Conservation (phyloP, 1,284 basidiomycete species). For the Marasmius sp. region DNA sequence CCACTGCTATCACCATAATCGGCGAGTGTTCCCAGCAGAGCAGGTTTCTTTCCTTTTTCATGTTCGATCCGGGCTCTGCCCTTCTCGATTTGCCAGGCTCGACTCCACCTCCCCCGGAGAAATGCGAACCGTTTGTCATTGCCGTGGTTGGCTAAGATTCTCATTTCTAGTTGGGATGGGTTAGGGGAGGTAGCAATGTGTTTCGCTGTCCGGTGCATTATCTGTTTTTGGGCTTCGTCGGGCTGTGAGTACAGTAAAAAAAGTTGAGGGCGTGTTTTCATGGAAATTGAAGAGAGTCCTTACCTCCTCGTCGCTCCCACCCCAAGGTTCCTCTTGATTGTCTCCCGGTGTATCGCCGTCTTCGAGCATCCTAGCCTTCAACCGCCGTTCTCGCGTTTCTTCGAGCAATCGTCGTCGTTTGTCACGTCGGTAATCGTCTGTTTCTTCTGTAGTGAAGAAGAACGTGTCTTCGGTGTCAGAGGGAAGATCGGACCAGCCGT, state of each 20-base stretch:
- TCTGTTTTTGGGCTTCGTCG: constrained; percentile 55
- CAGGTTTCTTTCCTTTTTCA: constrained; percentile 28
- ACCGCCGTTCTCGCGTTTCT: constrained; percentile 56
- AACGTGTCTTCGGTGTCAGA: constrained; percentile 84
- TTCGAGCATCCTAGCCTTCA: constrained; percentile 54
- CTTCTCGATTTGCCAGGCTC: constrained; percentile 57
- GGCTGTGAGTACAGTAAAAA: constrained; percentile 46
- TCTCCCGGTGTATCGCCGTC: constrained; percentile 34
- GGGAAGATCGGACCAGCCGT: constrained; percentile 79
- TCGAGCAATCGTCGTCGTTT: constrained; percentile 69
- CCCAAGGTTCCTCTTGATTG: constrained; percentile 56
- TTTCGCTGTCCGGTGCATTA: constrained; percentile 76
- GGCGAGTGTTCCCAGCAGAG: constrained; percentile 49
- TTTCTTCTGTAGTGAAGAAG: constrained; percentile 67
- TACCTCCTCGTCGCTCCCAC: constrained; percentile 75
- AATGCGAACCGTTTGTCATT: constrained; percentile 73
- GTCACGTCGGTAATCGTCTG: constrained; percentile 61
- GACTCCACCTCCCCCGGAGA: constrained; percentile 70
- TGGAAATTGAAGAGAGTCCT: constrained; percentile 8
- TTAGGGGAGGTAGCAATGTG: constrained; percentile 72
- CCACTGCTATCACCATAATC: constrained; percentile 61
- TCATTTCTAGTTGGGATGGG: constrained; percentile 76
- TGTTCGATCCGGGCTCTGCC: constrained; percentile 38
- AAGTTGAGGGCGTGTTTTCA: not conserved
- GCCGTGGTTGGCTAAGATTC: constrained; percentile 85